Evolutionary conservation across 805 yeast genomes (phyloP), one percentile per base, ranked within the genome.

Genomic region (Monosporozyma unispora): DNA sequence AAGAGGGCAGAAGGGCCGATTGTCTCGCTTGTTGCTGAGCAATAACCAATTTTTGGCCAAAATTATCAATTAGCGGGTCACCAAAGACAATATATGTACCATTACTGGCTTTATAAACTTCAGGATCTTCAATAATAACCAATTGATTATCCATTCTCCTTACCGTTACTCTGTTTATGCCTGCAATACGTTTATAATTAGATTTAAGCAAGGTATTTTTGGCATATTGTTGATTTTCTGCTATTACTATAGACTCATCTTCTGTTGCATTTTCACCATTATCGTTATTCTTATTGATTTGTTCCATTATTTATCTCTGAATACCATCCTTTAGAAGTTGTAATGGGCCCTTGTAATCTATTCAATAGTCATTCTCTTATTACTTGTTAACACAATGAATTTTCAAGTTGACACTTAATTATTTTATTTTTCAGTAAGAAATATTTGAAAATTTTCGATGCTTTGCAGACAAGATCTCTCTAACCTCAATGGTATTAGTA

Each of bases 1-100:
- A 44, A 9, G 25, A 19, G 21, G 71, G 71, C 50, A 70, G 74
- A 41, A 65, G 70, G 50, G 67, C 70, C 45, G 67, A 71, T 50
- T 75, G 77, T 57, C 71, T 71, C 52, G 78, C 79, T 59, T 77
- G 76, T 56, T 78, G 80, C 70, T 82, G 85, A 56, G 86, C 86
- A 65, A 85, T 84, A 69, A 82, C 84, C 71, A 85, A 78, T 78
- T 89, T 82, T 73, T 87, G 82, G 75, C 82, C 80, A 72, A 88
- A 75, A 77, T 90, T 96, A 73, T 90, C 97, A 60, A 87, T 85
- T 79, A 86, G 85, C 67, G 96, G 95, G 75, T 89, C 96, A 73
- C 99, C 52, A 50, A 50, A 50, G 3, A 50, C 52, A 19, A 50
- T 40, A 43, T 50, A 50, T 4, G 93, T 82, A 67, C 96, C 96